These are phyloP conservation scores for Pichia sp. DNA, from an alignment of 1,139 yeast genomes.

Conservation along the genomic window DNA sequence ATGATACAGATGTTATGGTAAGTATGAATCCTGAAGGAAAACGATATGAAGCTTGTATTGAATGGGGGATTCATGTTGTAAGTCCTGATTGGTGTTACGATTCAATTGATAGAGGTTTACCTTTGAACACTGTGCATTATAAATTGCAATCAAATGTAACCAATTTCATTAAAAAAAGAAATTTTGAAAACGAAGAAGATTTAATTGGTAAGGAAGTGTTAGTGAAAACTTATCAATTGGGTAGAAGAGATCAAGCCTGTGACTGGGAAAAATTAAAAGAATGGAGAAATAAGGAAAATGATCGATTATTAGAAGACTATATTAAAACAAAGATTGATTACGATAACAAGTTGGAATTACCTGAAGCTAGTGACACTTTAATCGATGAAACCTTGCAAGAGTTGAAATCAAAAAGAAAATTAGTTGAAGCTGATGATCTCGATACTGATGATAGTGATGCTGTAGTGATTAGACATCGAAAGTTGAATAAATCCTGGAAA, in stretches of 20 bases:
- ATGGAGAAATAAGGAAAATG: conserved; percentile 19
- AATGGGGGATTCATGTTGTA: conserved; percentile 62
- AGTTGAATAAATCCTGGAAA: conserved; percentile 37
- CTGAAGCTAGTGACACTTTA: background rate
- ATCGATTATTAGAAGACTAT: conserved; percentile 10
- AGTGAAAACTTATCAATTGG: conserved; percentile 23
- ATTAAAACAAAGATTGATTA: conserved; percentile 2
- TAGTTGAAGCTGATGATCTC: conserved; percentile 9
- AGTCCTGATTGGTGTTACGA: conserved; percentile 72
- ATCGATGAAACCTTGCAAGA: background rate
- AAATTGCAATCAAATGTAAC: conserved; percentile 22
- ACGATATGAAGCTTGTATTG: conserved; percentile 52
- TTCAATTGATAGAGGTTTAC: conserved; percentile 52
- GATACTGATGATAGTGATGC: conserved; percentile 22
- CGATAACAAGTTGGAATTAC: background rate
- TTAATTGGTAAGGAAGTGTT: conserved; percentile 17
- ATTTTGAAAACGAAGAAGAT: conserved; percentile 21
- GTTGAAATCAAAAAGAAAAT: conserved; percentile 2
- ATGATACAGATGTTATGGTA: conserved; percentile 43
- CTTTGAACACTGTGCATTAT: conserved; percentile 44
- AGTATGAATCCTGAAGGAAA: conserved; percentile 48
- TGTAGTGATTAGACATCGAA: conserved; percentile 24
- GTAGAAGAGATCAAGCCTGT: conserved; percentile 39
- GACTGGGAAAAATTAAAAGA: conserved; percentile 39
- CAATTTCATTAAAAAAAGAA: conserved; percentile 7